Base-by-base conservation (phyloP, 108 stramenopile species). In the Nannochloropsis granulata region DNA sequence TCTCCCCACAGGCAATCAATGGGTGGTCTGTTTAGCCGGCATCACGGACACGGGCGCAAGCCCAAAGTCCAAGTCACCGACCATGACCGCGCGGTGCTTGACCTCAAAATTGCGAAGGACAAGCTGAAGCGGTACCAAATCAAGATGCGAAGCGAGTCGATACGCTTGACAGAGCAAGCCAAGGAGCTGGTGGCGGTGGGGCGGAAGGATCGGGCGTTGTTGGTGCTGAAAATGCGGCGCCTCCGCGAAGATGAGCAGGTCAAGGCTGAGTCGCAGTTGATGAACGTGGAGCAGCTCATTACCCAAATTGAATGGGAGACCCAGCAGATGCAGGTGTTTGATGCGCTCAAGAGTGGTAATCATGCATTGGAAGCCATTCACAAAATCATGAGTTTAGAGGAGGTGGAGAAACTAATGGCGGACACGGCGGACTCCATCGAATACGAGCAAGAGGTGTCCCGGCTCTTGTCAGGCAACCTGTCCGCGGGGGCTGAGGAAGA, bases 81-180 rank as follows among this genome's bases (percentile, higher is more conserved):
- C 82, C 86, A 90, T 78, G 90, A 90, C 83, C 85, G 84, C 13
- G 90, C 90, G 11, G 83, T 88, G 19, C 89, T 90, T 24, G 90
- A 90, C 85, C 88, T 90, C 44, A 90, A 90, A 85, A 88, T 83
- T 26, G 87, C 90, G 13, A 83, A 89, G 2, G 90, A 90, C 83
- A 86, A 82, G 25, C 79, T 90, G 88, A 86, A 83, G 85, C 44
- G 83, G 21, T 90, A 87, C 84, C 90, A 90, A 82, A 87, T 85
- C 78, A 90, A 84, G 86, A 86, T 88, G 45, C 79, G 45, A 23
- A 44, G 45, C 42, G 90, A 90, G 42, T 44, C 85, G 12, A 44
- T 3, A 7, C 83, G 44, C 79, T 78, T 90, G 12, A 79, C 79
- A 43, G 45, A 42, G 43, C 87, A 86, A 56, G 90, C 90, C 23